Evolutionary conservation across 1,139 yeast species (phyloP), one percentile per base, ranked within the genome.

Genomic region (Suhomyces yuchorum): DNA sequence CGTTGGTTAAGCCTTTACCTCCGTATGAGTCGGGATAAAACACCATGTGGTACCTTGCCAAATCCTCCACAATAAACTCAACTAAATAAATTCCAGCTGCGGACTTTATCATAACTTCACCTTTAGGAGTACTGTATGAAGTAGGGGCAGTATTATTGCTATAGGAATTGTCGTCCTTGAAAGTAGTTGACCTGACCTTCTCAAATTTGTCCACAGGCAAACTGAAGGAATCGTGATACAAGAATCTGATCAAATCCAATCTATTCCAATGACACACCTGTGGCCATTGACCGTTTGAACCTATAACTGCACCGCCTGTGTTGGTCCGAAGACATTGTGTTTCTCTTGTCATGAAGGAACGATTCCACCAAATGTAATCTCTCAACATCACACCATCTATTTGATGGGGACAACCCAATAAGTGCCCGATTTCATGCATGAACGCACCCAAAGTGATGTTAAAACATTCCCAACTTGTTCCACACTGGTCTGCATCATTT

Each of bases 401-500:
- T 66, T 91, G 96, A 66, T 93, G 98, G 1, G 98, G 97, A 56
- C 95, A 87, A 0, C 97, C 97, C 37, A 92, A 71, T 24, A 81
- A 71, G 63, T 93, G 98, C 2, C 99, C 98, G 46, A 91, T 85
- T 63, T 93, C 98, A 64, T 93, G 99, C 87, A 92, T 78, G 58
- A 90, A 91, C 0, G 98, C 98, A 37, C 99, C 98, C 62, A 89
- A 66, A 1, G 97, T 90, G 37, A 93, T 79, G 52, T 87, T 86
- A 38, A 87, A 68, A 59, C 96, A 88, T 65, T 91, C 97, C 97
- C 97, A 93, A 48, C 86, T 79, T 1, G 96, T 81, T 1, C 96
- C 89, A 64, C 96, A 87, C 62, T 90, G 86, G 58, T 82, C 80
- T 53, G 86, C 76, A 63, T 93, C 99, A 62, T 93, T 91, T 8